These are phyloP conservation scores for Ceratocystiopsis sp. DNA, from an alignment of 2,329 filamentous ascomycete genomes.

Conservation along the genomic window DNA sequence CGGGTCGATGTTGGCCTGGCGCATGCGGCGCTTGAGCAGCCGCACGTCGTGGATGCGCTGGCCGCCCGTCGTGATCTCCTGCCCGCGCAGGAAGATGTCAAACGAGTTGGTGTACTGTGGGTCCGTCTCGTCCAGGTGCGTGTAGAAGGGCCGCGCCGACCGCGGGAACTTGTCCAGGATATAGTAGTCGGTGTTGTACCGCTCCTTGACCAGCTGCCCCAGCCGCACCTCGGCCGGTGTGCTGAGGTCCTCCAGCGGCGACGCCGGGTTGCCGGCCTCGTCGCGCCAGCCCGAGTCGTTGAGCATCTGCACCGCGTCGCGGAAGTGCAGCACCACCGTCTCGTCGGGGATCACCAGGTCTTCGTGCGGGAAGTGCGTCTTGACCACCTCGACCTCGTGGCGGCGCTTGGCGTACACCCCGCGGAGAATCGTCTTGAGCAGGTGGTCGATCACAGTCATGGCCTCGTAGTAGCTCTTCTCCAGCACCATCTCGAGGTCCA, in stretches of 20 bases:
- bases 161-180: constrained; percentile 85
- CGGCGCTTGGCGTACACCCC: constrained; percentile 29
- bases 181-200: constrained; percentile 81
- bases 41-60: constrained; percentile 77
- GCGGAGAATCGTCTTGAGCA: constrained; percentile 55
- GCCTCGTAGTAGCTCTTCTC: constrained; percentile 82
- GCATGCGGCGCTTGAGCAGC: constrained; percentile 64
- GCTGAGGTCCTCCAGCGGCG: constrained; percentile 61
- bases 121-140: constrained; percentile 65
- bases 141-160: constrained; percentile 76
- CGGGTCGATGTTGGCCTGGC: constrained; percentile 55
- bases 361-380: constrained; percentile 69
- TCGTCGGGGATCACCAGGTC: constrained; percentile 77
- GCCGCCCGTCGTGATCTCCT: constrained; percentile 82
- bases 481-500: constrained; percentile 87
- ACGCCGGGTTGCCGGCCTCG: constrained; percentile 56
- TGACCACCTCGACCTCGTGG: constrained; percentile 58
- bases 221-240: constrained; percentile 79
- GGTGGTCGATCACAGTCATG: constrained; percentile 58
- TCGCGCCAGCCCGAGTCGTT: constrained; percentile 61
- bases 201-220: constrained; percentile 69
- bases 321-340: constrained; percentile 67
- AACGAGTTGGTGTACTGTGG: constrained; percentile 73
- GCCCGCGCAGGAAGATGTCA: constrained; percentile 84
- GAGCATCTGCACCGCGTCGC: constrained; percentile 63